Evolutionary conservation across 495 filamentous ascomycete genomes (phyloP).

Genomic region (Pyrenopolyporus hunteri): DNA sequence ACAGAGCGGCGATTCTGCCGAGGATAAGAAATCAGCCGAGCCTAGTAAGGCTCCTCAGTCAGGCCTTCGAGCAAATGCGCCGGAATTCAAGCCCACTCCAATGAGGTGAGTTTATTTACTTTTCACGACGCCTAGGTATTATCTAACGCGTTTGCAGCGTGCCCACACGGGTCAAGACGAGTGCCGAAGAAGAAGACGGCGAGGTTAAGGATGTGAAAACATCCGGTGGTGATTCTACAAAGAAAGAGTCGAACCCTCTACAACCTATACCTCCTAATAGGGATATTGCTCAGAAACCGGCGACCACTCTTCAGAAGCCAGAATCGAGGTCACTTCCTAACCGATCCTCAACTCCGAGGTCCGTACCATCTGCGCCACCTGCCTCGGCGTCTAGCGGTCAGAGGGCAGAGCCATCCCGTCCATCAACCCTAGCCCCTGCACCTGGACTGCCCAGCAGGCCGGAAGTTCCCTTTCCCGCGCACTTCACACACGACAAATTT

Average conservation of each 20-base stretch:
- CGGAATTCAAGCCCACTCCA: conserved; percentile 52
- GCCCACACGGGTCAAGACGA: conserved; percentile 43
- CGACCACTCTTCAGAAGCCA: conserved; percentile 19
- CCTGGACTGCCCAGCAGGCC: conserved; percentile 55
- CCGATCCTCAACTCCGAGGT: conserved; percentile 40
- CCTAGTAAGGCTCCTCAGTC: conserved; percentile 23
- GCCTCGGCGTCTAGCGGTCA: conserved; percentile 12
- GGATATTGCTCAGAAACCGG: conserved; percentile 20
- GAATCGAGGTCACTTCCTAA: conserved; percentile 32
- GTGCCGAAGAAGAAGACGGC: conserved; percentile 74
- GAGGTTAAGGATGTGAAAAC: conserved; percentile 73
- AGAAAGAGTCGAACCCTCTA: conserved; percentile 17
- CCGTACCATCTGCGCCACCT: conserved; percentile 20
- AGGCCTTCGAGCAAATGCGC: conserved; percentile 49
- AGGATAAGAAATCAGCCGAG: conserved; percentile 44
- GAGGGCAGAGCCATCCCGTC: conserved; percentile 44
- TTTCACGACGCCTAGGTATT: conserved; percentile 3
- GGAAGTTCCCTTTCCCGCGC: conserved; percentile 49
- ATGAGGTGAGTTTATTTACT: conserved; percentile 38
- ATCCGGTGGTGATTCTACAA: conserved; percentile 15
- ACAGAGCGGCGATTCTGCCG: conserved; percentile 47
- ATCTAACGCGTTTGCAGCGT: conserved; percentile 43
- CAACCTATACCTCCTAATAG: conserved; percentile 13
- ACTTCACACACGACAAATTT: conserved; percentile 48
- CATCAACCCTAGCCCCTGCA: conserved; percentile 46